Evolutionary conservation across 225 moss, liverwort and hornwort genomes (phyloP), one percentile per base, ranked within the genome.

Genomic region (Lunularia cruciata): DNA sequence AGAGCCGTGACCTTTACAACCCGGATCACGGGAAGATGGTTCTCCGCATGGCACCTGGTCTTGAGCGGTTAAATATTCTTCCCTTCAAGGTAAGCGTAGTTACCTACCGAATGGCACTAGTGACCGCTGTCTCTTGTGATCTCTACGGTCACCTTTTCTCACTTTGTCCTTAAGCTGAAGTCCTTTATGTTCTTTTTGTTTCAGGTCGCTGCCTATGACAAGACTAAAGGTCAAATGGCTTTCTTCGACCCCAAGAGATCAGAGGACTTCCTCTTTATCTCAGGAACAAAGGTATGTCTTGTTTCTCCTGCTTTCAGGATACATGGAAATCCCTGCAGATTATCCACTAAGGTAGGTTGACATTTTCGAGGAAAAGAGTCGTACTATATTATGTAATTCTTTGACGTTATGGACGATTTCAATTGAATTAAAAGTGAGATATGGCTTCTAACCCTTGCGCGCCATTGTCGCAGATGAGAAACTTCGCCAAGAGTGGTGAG

Each of bases 171-270:
- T 23, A 3, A 38, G 22, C 67, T 69, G 37, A 55, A 4, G 42
- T 43, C 48, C 6, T 16, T 62, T 32, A 25, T 20, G 22, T 63
- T 23, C n/a, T n/a, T 32, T 25, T 18, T 31, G 19, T 46, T 30
- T 18, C 90, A 98, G 96, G 98, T 98, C 58, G 98, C 98, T 63
- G 98, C 98, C 34, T 98, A 98, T 73, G 98, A 98, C 76, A 98
- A 87, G 80, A 77, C 84, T 37, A 82, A 74, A 65, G 83, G 83
- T 53, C 73, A 77, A 70, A 98, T 98, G 98, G 98, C 90, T 32
- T 98, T 98, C 77, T 98, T 93, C 73, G 98, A 98, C 35, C 93
- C 90, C 4, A 79, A 89, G 26, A 84, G 98, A 67, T 77, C 87
- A 34, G 64, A 86, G 6, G 98, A 98, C 76, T 98, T 98, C 68